These are phyloP conservation scores for Acacia melanoxylon DNA, from an alignment of 306 rosid species.

Conservation along the genomic window DNA sequence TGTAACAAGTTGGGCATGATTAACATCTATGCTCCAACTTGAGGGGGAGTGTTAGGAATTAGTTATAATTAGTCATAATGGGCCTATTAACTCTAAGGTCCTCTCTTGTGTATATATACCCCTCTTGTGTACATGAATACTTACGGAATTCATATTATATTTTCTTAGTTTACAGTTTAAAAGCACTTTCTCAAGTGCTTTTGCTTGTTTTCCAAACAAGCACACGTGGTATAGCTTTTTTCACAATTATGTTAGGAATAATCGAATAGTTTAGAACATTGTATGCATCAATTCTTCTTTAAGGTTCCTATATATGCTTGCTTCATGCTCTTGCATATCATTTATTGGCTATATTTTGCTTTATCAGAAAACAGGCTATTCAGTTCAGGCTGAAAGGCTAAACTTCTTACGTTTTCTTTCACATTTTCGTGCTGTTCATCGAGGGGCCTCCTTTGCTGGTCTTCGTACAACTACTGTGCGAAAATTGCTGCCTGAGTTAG, in stretches of 20 bases:
- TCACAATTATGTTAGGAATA: conserved; percentile 4
- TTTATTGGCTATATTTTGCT: conserved; percentile 37
- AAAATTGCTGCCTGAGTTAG: conserved; percentile 93
- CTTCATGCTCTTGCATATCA: conserved; percentile 1
- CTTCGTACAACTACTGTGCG: conserved; percentile 95
- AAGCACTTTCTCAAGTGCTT: no score
- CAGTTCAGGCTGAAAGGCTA: conserved; percentile 90
- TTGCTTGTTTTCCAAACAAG: no score
- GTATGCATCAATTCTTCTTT: background rate
- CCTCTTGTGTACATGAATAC: no score
- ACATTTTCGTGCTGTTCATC: conserved; percentile 96
- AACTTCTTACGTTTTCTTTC: conserved; percentile 85
- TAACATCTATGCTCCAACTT: no score
- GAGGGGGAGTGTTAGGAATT: no score
- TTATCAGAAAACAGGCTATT: conserved; percentile 77
- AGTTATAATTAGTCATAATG: no score
- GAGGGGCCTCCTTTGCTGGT: conserved; percentile 96
- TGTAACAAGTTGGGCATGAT: no score
- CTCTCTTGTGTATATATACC: no score
- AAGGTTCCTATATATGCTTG: conserved; percentile 6
- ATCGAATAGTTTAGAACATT: background rate
- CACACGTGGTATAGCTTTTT: background rate
- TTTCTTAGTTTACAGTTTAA: no score
- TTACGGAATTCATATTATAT: no score
- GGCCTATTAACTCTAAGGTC: no score